These are phyloP conservation scores for Sphagnum tenellum DNA, from an alignment of 225 moss, liverwort and hornwort genomes.

Conservation along the genomic window DNA sequence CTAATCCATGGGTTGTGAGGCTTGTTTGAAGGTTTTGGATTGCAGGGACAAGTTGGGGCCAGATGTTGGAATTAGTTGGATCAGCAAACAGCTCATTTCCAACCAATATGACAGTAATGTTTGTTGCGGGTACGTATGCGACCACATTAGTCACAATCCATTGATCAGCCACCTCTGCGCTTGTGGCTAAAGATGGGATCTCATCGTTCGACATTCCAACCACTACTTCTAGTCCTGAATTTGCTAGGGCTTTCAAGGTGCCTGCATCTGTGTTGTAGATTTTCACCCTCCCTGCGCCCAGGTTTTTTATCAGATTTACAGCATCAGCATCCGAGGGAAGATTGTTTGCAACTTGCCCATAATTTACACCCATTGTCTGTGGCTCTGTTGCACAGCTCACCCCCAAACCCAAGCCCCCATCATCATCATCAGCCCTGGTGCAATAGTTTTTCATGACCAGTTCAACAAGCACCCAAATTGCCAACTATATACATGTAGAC, in stretches of 20 bases:
- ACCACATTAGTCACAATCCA: constrained; percentile 36
- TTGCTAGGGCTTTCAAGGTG: constrained; percentile 35
- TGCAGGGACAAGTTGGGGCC: constrained; percentile 41
- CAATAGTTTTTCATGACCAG: too few relatives aligned
- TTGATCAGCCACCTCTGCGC: constrained; percentile 18
- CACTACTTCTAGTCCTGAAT: constrained; percentile 28
- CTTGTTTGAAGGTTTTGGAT: constrained; percentile 33
- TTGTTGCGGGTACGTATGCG: constrained; percentile 40
- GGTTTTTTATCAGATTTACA: constrained; percentile 14
- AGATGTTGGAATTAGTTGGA: constrained; percentile 13
- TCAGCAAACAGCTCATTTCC: constrained; percentile 43
- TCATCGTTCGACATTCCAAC: constrained; percentile 37
- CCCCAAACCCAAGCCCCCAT: too few relatives aligned
- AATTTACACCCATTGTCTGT: constrained; percentile 34
- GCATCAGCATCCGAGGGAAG: constrained; percentile 20
- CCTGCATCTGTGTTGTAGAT: constrained; percentile 44
- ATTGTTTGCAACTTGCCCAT: constrained; percentile 30
- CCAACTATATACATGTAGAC: too few relatives aligned
- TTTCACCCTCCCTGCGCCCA: constrained; percentile 33
- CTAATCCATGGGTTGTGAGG: constrained; percentile 15
- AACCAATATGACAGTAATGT: constrained; percentile 35
- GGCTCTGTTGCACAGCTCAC: constrained; percentile 13
- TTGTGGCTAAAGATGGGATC: constrained; percentile 9
- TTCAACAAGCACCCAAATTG: too few relatives aligned
- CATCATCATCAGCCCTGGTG: too few relatives aligned